These are phyloP conservation scores for Aspergillus spinulosporus DNA, from an alignment of 2,329 filamentous ascomycete species.

Conservation along the genomic window DNA sequence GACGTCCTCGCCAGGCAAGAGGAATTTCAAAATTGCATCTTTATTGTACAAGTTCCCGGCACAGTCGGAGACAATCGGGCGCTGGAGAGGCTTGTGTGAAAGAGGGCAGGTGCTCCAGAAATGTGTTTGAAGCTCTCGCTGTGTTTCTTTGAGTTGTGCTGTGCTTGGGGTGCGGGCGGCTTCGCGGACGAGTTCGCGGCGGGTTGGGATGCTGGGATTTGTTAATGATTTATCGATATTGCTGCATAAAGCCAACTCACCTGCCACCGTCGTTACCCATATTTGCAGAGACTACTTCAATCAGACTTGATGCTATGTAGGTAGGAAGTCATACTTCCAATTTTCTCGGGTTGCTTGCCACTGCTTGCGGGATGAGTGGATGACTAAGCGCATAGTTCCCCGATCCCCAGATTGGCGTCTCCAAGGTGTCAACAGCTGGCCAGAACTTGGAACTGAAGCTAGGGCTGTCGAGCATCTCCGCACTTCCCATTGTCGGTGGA, in stretches of 20 bases:
- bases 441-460: conserved; percentile 27
- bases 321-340: not conserved
- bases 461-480: conserved; percentile 27
- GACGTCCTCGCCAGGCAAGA: conserved; percentile 58
- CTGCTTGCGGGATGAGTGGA: conserved; percentile 5
- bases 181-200: conserved; percentile 93
- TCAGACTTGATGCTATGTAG: not conserved
- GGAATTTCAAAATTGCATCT: conserved; percentile 74
- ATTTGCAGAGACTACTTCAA: conserved; percentile 21
- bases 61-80: conserved; percentile 80
- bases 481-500: conserved; percentile 23
- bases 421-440: conserved; percentile 38
- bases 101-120: conserved; percentile 85
- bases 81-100: conserved; percentile 70
- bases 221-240: not conserved
- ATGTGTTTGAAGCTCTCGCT: conserved; percentile 80
- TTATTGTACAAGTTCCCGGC: conserved; percentile 91
- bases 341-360: not conserved
- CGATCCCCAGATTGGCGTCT: conserved; percentile 25
- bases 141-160: conserved; percentile 83
- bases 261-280: conserved; percentile 98
- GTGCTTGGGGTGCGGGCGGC: conserved; percentile 79
- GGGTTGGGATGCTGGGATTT: conserved; percentile 75
- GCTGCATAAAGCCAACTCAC: conserved; percentile 32
- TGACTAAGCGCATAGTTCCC: conserved; percentile 32